These are phyloP conservation scores for Malbranchea cinnamomea DNA, from an alignment of 2,329 filamentous ascomycete species.

Conservation along the genomic window DNA sequence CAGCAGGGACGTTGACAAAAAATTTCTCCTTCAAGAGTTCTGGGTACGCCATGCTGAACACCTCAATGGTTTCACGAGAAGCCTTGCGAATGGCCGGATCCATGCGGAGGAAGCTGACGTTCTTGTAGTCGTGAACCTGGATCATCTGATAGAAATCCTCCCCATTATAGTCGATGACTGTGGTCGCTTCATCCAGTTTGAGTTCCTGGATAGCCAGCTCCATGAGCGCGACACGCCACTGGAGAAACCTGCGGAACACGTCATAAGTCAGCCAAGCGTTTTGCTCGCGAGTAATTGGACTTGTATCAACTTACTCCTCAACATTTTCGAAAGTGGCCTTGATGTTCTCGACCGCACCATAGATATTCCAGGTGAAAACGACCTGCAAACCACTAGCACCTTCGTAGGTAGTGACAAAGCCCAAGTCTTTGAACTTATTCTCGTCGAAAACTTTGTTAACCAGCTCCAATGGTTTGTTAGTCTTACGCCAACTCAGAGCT, in stretches of 20 bases:
- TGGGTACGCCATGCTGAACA: constrained; percentile 71
- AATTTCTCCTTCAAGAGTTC: constrained; percentile 84
- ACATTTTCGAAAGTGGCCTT: constrained; percentile 68
- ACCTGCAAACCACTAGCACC: constrained; percentile 37
- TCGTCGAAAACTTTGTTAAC: constrained; percentile 49
- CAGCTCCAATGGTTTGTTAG: constrained; percentile 54
- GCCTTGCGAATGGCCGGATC: constrained; percentile 62
- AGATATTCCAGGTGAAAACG: constrained; percentile 84
- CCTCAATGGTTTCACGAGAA: constrained; percentile 64
- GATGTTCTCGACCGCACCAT: constrained; percentile 71
- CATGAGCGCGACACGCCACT: constrained; percentile 84
- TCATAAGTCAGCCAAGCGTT: constrained; percentile 3
- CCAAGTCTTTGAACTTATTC: constrained; percentile 60
- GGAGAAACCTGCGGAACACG: constrained; percentile 51
- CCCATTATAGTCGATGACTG: constrained; percentile 46
- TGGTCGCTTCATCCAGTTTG: constrained; percentile 52
- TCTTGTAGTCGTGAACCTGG: constrained; percentile 87
- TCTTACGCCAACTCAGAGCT: constrained; percentile 70
- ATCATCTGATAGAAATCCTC: constrained; percentile 77
- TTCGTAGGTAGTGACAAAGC: constrained; percentile 62
- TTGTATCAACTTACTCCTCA: constrained; percentile 55
- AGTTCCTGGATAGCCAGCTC: constrained; percentile 68
- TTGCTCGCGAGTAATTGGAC: neutral
- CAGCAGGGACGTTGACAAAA: constrained; percentile 80
- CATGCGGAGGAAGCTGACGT: constrained; percentile 72